Evolutionary conservation across 1,284 basidiomycete species (phyloP).

Genomic region (Malassezia cuniculi): DNA sequence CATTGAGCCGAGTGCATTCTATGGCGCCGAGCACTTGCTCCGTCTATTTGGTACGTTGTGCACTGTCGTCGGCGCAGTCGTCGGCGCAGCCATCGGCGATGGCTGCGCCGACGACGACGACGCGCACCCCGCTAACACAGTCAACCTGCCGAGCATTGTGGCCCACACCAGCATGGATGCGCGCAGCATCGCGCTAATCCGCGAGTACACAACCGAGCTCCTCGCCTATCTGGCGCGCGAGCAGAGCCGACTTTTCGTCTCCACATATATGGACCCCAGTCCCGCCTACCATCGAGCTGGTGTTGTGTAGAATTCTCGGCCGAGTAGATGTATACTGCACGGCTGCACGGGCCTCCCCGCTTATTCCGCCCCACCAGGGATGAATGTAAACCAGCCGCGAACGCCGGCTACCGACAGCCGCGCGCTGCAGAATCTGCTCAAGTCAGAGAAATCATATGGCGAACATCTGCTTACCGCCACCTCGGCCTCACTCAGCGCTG

Average conservation of each 20-base stretch:
- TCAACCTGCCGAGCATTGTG: conserved; percentile 60
- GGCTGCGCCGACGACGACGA: too few relatives aligned
- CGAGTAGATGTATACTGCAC: conserved; percentile 4
- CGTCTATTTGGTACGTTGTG: conserved; percentile 69
- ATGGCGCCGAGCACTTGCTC: conserved; percentile 86
- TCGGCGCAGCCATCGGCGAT: not conserved
- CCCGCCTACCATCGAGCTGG: conserved; percentile 59
- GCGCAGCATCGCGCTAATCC: conserved; percentile 67
- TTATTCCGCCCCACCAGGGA: too few relatives aligned
- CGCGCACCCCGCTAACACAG: conserved; percentile 32
- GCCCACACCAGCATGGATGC: conserved; percentile 79
- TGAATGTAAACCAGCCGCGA: conserved; percentile 25
- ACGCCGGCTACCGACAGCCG: conserved; percentile 43
- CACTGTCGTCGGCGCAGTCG: not conserved
- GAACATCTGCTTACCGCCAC: conserved; percentile 28
- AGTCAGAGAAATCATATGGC: conserved; percentile 44
- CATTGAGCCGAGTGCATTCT: conserved; percentile 75
- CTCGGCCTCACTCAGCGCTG: conserved; percentile 28
- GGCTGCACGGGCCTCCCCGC: not conserved
- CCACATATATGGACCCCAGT: conserved; percentile 60
- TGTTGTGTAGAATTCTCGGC: conserved; percentile 7
- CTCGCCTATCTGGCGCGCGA: conserved; percentile 63
- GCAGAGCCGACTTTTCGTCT: conserved; percentile 56
- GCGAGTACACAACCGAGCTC: conserved; percentile 80
- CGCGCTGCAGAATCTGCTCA: conserved; percentile 46